Conservation (phyloP, 192 early-diverging fungal genomes). For the Gaertneriomyces sp. region DNA sequence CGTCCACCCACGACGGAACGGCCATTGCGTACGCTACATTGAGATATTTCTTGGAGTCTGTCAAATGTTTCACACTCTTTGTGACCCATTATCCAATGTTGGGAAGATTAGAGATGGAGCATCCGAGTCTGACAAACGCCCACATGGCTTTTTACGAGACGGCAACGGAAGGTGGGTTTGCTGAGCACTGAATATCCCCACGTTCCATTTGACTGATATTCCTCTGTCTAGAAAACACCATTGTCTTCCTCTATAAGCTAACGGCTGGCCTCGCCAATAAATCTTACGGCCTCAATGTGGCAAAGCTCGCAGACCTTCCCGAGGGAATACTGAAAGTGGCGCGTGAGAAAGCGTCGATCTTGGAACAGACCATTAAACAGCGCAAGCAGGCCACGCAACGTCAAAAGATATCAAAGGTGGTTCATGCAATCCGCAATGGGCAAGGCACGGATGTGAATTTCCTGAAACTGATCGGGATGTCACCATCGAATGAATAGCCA, state of each 20-base stretch:
- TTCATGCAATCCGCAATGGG: too few species aligned
- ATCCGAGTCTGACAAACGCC: conserved; percentile 20
- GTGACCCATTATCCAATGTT: conserved; percentile 70
- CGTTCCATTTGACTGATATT: conserved; percentile 3
- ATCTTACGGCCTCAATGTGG: conserved; percentile 77
- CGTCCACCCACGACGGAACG: conserved; percentile 70
- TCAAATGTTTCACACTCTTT: conserved; percentile 61
- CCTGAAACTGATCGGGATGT: too few species aligned
- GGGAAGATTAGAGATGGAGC: conserved; percentile 18
- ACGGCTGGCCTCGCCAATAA: conserved; percentile 55
- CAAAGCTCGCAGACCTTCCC: conserved; percentile 63
- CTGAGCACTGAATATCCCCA: not conserved
- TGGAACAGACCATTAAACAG: conserved; percentile 26
- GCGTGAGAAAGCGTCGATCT: conserved; percentile 44
- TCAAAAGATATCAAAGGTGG: too few species aligned
- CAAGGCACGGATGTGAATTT: too few species aligned
- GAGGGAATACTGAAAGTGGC: conserved; percentile 48
- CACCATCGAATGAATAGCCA: too few species aligned
- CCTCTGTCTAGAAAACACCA: not conserved
- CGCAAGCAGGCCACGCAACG: too few species aligned
- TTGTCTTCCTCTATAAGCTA: conserved; percentile 66
- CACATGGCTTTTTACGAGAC: conserved; percentile 42
- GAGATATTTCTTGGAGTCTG: conserved; percentile 48
- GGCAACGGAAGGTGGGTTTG: not conserved
- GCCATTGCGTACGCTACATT: conserved; percentile 71